Evolutionary conservation across 192 early-diverging fungal species (phyloP), one percentile per base, ranked within the genome.

Genomic region (Helicostylum pulchrum): DNA sequence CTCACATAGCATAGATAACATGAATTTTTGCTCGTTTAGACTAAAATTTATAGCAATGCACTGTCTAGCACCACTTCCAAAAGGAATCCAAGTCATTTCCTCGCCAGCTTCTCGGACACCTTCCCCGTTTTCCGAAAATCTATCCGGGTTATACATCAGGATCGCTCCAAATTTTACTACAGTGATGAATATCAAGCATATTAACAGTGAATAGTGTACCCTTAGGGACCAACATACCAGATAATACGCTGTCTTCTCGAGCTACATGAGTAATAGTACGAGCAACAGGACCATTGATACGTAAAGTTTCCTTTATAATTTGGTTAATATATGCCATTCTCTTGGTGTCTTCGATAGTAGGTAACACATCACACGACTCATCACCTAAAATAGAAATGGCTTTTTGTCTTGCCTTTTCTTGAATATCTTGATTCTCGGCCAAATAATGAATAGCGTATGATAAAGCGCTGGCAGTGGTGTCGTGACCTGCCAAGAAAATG

Each of bases 21-120:
- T 68, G 7, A 87, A 75, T 4, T 73, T 74, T 71, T 84, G 81
- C 66, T 87, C 83, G 11, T 79, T 59, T 23, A 86, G 62, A 11
- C 76, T 74, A 63, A 87, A 89, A 52, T 80, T 80, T 79, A 80
- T 83, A 31, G 82, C 86, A 21, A 88, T 76, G 63, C 83, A 88
- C 71, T 83, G 77, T 36, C 81, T 76, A 12, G 70, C 49, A 8
- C 88, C 88, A 17, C 74, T 71, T 44, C 85, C 77, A 59, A 88
- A 90, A 26, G 86, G 73, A 15, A 86, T 39, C 65, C 75, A 86
- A 6, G 74, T 39, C 20, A 56, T 7, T 0, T 44, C 49, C 12
- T 42, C 19, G 7, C 4, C 4, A 36, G 4, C 34, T 36, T 7
- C 4, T 14, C 26, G 17, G 0, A 44, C 52, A 7, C 65, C 72